Base-by-base conservation (phyloP, 345 rosid species). In the Alliaria petiolata region DNA sequence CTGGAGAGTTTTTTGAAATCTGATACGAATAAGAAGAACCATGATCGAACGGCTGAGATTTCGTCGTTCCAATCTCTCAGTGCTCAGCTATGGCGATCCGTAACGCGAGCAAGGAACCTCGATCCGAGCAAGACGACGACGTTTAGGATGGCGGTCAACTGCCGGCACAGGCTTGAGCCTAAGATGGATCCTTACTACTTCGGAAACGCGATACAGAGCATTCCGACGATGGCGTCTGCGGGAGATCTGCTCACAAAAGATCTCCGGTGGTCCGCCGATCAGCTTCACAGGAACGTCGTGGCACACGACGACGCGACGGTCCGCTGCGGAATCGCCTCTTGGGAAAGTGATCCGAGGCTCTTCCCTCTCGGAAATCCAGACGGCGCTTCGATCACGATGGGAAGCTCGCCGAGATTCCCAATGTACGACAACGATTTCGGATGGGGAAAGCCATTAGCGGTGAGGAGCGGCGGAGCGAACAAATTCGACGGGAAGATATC, bases 381-480 rank as follows among this genome's bases (percentile, higher is more conserved):
- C 55, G 99, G 99, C 3, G 99, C 99, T 25, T 91, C 96, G 33
- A 89, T 95, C 36, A 91, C 99, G 14, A 95, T 95, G 93, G 99
- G 98, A 0, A 93, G 98, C 72, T 93, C 98, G 5, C 97, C 98
- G 45, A 82, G 98, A 79, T 93, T 93, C 45, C 99, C 99, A 0
- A 95, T 95, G 99, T 95, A 91, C 71, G 71, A 83, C 35, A 95
- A 91, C 55, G 96, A 95, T 77, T 95, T 95, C 69, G 99, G 99
- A 42, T 95, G 99, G 99, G 97, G 97, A 4, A 82, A 76, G 7
- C 97, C 99, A 3, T n/a, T 88, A 76, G 99, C 97, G 0, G 83
- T 95, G 28, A 77, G 99, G 59, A 95, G 99, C 38, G 99, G 99
- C 2, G 76, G 82, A 79, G 96, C 99, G 39, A 95, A 95, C 46